A percentile compares a stretch with the other conserved stretches of the same genome.
These are phyloP conservation scores for Gaeumannomyces sp. DNA, from an alignment of 2,329 filamentous ascomycete genomes.

Conservation along the genomic window DNA sequence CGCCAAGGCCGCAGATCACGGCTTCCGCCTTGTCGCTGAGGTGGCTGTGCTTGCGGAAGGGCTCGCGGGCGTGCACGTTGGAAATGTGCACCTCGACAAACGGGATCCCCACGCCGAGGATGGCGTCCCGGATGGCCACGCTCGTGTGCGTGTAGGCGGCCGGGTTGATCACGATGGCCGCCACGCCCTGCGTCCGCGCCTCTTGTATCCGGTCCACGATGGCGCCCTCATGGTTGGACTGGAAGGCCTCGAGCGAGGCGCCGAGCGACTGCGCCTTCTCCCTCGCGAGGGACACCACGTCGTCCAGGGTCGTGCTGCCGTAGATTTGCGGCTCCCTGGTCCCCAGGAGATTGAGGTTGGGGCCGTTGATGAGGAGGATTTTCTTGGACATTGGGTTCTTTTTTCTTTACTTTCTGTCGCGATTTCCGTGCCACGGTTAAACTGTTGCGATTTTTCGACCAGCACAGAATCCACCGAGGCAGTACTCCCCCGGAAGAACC, in stretches of 20 bases:
- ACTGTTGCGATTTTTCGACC: no score
- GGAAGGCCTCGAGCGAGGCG: constrained; percentile 51
- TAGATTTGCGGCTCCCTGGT: constrained; percentile 69
- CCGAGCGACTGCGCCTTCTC: constrained; percentile 43
- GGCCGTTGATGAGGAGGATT: constrained; percentile 73
- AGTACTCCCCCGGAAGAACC: no score
- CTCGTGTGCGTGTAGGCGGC: constrained; percentile 71
- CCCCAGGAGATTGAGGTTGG: constrained; percentile 75
- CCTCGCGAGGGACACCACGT: constrained; percentile 47
- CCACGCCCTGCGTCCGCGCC: constrained; percentile 19
- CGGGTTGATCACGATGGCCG: constrained; percentile 70
- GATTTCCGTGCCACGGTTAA: neutral
- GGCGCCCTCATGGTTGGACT: constrained; percentile 73
- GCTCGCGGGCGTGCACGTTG: constrained; percentile 67
- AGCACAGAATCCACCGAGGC: no score
- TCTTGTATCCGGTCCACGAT: constrained; percentile 66
- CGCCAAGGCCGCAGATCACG: constrained; percentile 64
- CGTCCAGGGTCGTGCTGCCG: constrained; percentile 59
- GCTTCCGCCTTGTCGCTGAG: constrained; percentile 70
- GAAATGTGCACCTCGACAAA: constrained; percentile 74
- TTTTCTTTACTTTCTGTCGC: neutral
- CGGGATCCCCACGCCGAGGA: constrained; percentile 61
- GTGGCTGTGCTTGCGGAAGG: constrained; percentile 63
- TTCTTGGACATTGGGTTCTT: neutral
- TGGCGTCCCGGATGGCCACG: constrained; percentile 68